Percentiles rank a stretch among this genome's conserved stretches.
These are phyloP conservation scores for Trichosanthes cucumerina DNA, from an alignment of 306 rosid genomes.

Conservation along the genomic window DNA sequence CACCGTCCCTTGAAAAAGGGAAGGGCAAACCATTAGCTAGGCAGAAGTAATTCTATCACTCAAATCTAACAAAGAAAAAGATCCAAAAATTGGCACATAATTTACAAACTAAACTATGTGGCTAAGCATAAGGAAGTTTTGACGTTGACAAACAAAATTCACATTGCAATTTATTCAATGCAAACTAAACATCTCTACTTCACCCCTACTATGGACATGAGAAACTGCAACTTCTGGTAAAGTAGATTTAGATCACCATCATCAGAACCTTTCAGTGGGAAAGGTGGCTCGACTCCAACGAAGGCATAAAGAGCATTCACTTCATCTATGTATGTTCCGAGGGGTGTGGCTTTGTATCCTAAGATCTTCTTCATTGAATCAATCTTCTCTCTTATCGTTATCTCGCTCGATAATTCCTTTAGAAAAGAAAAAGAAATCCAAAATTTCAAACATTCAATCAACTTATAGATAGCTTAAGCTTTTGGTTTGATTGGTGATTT, in stretches of 20 bases:
- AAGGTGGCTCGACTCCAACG: conserved; percentile 62
- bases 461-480: not conserved
- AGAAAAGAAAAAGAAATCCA: not conserved
- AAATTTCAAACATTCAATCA: not conserved
- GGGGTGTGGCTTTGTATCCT: conserved; percentile 39
- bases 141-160: not conserved
- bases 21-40: not conserved
- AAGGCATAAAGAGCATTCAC: conserved; percentile 59
- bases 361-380: conserved; percentile 32
- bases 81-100: not conserved
- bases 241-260: conserved; percentile 24
- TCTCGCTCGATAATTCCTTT: conserved; percentile 33
- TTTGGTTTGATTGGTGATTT: no score
- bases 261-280: conserved; percentile 15
- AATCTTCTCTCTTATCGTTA: conserved; percentile 42
- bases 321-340: conserved; percentile 44
- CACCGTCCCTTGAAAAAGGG: not conserved
- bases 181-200: conserved; percentile 12
- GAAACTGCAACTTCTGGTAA: conserved; percentile 39
- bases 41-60: not conserved
- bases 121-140: not conserved
- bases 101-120: not conserved
- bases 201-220: conserved; percentile 73
- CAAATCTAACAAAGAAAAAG: not conserved
- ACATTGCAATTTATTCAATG: not conserved